These are phyloP conservation scores for Penicillium sp. DNA, from an alignment of 2,329 filamentous ascomycete species.

Conservation along the genomic window DNA sequence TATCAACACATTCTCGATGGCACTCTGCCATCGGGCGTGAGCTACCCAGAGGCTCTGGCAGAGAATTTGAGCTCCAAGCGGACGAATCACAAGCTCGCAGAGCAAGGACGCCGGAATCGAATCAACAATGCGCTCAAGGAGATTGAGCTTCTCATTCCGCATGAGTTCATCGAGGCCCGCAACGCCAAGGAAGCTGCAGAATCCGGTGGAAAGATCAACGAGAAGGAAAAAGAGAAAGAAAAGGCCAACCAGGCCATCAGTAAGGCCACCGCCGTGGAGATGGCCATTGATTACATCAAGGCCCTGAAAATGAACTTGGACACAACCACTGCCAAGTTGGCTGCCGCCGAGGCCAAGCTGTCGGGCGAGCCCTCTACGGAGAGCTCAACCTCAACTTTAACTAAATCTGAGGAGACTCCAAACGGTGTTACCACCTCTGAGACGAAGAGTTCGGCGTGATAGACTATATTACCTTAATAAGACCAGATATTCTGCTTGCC, in stretches of 20 bases:
- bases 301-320: slow-evolving; percentile 71
- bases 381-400: neutral
- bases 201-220: slow-evolving; percentile 40
- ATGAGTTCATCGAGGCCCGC: slow-evolving; percentile 45
- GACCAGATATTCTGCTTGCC: neutral
- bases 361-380: slow-evolving; percentile 1
- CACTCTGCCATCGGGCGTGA: slow-evolving; percentile 82
- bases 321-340: slow-evolving; percentile 62
- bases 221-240: slow-evolving; percentile 50
- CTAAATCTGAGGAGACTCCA: neutral
- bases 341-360: slow-evolving; percentile 57
- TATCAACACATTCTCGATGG: slow-evolving; percentile 97
- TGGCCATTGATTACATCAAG: slow-evolving; percentile 93
- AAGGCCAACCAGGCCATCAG: slow-evolving; percentile 63
- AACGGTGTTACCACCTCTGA: neutral
- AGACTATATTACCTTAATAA: neutral
- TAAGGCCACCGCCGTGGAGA: slow-evolving; percentile 96
- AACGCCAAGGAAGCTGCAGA: slow-evolving; percentile 37
- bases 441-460: neutral
- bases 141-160: slow-evolving; percentile 81
- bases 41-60: slow-evolving; percentile 85
- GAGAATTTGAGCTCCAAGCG: slow-evolving; percentile 94
- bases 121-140: slow-evolving; percentile 93
- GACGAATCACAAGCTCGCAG: slow-evolving; percentile 95
- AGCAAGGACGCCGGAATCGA: slow-evolving; percentile 89